These are phyloP conservation scores for Neurospora discreta DNA, from an alignment of 495 filamentous ascomycete species.

Conservation along the genomic window DNA sequence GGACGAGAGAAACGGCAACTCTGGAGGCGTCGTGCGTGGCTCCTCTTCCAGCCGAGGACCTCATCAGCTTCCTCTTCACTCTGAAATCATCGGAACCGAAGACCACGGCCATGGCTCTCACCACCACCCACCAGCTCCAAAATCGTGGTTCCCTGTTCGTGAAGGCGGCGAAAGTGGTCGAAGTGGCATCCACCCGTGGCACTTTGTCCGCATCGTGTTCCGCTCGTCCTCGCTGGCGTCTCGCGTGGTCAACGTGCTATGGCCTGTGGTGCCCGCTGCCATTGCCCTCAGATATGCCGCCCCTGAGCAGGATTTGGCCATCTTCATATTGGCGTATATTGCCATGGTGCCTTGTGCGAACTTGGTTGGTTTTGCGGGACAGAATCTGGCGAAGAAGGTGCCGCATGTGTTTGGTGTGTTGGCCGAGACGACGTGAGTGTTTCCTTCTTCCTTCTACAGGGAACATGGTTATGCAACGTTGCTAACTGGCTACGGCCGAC, in stretches of 20 bases:
- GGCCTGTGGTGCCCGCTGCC: slow-evolving; percentile 43
- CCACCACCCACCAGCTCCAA: neutral
- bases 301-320: slow-evolving; percentile 34
- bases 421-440: slow-evolving; percentile 51
- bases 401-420: slow-evolving; percentile 69
- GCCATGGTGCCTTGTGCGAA: slow-evolving; percentile 85
- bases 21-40: neutral
- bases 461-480: neutral
- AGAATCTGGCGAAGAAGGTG: slow-evolving; percentile 69
- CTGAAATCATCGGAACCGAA: neutral
- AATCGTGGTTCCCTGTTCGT: slow-evolving; percentile 7
- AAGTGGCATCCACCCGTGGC: slow-evolving; percentile 30
- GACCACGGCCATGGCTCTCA: neutral
- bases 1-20: neutral
- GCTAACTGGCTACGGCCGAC: neutral
- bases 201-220: slow-evolving; percentile 32
- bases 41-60: no score
- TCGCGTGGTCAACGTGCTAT: slow-evolving; percentile 36
- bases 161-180: slow-evolving; percentile 34
- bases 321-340: slow-evolving; percentile 36
- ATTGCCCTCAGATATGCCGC: slow-evolving; percentile 35
- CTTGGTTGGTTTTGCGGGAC: slow-evolving; percentile 72
- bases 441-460: neutral
- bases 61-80: neutral
- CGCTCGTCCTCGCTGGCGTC: slow-evolving; percentile 30